Evolutionary conservation across 352 stramenopile genomes (phyloP).

Genomic region (Proteromonas lacertae): DNA sequence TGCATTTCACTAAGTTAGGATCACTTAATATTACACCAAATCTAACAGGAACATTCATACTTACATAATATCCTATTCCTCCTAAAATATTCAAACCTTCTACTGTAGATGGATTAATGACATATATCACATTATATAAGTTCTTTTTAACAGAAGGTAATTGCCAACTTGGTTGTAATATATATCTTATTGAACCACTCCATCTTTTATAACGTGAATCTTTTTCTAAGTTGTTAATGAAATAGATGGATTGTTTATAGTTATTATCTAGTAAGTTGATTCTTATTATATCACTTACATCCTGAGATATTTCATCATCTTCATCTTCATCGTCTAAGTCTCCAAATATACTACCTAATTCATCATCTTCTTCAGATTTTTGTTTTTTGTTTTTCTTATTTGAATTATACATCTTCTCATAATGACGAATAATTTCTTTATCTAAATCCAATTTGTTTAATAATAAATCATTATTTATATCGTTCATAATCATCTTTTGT

Average conservation of each 20-base stretch:
- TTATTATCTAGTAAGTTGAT: conserved; percentile 10
- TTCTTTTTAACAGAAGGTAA: conserved; percentile 15
- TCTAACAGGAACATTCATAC: no score
- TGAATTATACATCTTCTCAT: neutral
- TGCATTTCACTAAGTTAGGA: no score
- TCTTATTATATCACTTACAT: neutral
- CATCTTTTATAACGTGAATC: conserved; percentile 16
- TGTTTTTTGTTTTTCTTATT: neutral
- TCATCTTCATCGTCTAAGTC: neutral
- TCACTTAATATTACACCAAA: no score
- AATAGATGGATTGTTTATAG: conserved; percentile 11
- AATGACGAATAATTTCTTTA: neutral
- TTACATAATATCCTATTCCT: no score
- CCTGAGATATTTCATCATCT: no score
- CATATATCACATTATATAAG: conserved; percentile 16
- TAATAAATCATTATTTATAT: no score
- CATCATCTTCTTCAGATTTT: neutral
- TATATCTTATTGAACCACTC: conserved; percentile 5
- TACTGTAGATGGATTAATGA: conserved; percentile 11
- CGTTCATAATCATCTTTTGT: no score
- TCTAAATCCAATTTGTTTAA: no score
- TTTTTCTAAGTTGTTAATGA: conserved; percentile 23
- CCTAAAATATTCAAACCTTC: conserved; percentile 2
- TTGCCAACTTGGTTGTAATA: conserved; percentile 13
- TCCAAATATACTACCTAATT: neutral